phyloP scores from a whole-genome alignment of 139 green algal species.

The Haematococcus sp. region DNA sequence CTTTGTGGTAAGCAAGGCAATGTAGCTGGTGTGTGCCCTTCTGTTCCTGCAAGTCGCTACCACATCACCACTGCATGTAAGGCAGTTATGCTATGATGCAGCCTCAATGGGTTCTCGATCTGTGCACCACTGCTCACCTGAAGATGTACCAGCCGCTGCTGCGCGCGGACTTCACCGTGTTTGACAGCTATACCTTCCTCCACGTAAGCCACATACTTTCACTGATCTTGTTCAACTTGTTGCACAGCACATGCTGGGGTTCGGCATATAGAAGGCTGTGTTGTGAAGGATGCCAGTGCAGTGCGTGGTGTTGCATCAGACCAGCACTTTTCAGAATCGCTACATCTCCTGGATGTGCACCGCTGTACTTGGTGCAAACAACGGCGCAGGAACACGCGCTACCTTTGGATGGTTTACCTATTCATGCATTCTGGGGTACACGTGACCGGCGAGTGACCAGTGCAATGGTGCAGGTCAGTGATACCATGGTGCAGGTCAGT shows the following conservation, averaged over 20 bases:
- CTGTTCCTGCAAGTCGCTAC: too few relatives aligned
- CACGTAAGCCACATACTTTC: too few relatives aligned
- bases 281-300: background rate
- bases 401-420: slow-evolving; percentile 45
- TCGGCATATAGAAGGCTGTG: too few relatives aligned
- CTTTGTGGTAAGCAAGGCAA: too few relatives aligned
- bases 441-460: slow-evolving; percentile 50
- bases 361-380: background rate
- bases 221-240: too few relatives aligned
- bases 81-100: too few relatives aligned
- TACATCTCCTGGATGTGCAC: background rate
- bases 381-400: background rate
- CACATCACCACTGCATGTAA: too few relatives aligned
- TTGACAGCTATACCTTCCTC: slow-evolving; percentile 70
- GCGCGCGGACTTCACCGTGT: slow-evolving; percentile 77
- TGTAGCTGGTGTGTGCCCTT: too few relatives aligned
- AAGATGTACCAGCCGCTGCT: slow-evolving; percentile 56
- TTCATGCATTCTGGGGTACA: slow-evolving; percentile 58
- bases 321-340: slow-evolving; percentile 5
- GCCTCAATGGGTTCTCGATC: too few relatives aligned
- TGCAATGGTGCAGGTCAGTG: slow-evolving; percentile 49
- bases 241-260: too few relatives aligned
- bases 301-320: slow-evolving; percentile 5
- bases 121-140: too few relatives aligned
- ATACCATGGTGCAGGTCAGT: too few relatives aligned